Evolutionary conservation across 2,329 filamentous ascomycete species (phyloP).

Genomic region (Penicillium sp.): DNA sequence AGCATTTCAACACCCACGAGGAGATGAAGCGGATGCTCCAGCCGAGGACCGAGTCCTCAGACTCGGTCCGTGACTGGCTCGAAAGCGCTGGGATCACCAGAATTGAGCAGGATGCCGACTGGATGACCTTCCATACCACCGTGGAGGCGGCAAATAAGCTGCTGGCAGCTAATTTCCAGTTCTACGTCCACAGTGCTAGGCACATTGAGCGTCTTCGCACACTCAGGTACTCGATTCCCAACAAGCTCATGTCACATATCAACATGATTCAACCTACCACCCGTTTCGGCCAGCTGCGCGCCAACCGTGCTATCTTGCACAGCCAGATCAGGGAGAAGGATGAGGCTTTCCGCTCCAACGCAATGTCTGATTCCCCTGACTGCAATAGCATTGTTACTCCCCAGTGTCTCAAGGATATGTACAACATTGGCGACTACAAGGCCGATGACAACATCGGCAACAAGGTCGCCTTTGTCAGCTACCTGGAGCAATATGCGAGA

Average conservation of each 20-base stretch:
- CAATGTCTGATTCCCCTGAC: slow-evolving; percentile 21
- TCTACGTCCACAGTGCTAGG: slow-evolving; percentile 32
- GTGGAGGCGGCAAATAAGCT: slow-evolving; percentile 38
- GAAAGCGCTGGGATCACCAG: slow-evolving; percentile 38
- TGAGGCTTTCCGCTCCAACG: slow-evolving; percentile 20
- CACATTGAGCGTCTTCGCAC: slow-evolving; percentile 37
- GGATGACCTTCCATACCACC: slow-evolving; percentile 38
- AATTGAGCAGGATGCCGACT: slow-evolving; percentile 37
- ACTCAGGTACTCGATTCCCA: slow-evolving; percentile 41
- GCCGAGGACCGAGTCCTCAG: slow-evolving; percentile 41
- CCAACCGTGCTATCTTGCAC: slow-evolving; percentile 28
- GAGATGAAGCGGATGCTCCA: slow-evolving; percentile 51
- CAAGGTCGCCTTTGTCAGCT: slow-evolving; percentile 47
- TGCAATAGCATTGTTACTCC: slow-evolving; percentile 48
- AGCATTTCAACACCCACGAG: slow-evolving; percentile 46
- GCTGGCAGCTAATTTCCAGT: slow-evolving; percentile 40
- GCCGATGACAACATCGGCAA: slow-evolving; percentile 36
- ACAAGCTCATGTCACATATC: slow-evolving; percentile 34
- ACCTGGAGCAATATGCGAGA: slow-evolving; percentile 49
- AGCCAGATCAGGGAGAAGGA: slow-evolving; percentile 21
- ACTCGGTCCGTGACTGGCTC: slow-evolving; percentile 49
- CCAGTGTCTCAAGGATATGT: slow-evolving; percentile 47
- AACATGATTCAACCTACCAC: slow-evolving; percentile 44
- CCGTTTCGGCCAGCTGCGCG: slow-evolving; percentile 38
- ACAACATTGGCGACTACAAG: slow-evolving; percentile 44